A percentile compares a stretch with the other conserved stretches of the same genome.
These are phyloP conservation scores for Cryoendolithus antarcticus DNA, from an alignment of 2,329 filamentous ascomycete species.

Conservation along the genomic window DNA sequence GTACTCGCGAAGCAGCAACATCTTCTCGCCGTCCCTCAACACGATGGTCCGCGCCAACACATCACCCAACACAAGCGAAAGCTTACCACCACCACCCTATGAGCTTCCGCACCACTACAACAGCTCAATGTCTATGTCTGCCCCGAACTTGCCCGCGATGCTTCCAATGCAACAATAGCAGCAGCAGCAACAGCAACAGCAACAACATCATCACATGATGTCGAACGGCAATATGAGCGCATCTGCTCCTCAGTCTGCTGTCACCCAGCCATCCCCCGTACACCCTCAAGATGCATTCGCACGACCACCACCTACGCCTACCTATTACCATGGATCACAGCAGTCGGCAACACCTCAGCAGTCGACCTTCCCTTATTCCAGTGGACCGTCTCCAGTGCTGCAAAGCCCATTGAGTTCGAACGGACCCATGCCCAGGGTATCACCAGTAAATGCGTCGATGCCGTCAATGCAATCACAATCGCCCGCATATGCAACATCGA, in stretches of 20 bases:
- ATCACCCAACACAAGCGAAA: slow-evolving; percentile 50
- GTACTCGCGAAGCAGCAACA: slow-evolving; percentile 36
- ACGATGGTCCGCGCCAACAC: slow-evolving; percentile 42
- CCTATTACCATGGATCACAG: slow-evolving; percentile 49
- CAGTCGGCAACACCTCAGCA: slow-evolving; percentile 39
- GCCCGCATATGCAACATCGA: slow-evolving; percentile 36
- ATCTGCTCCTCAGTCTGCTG: slow-evolving; percentile 21
- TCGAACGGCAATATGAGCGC: slow-evolving; percentile 33
- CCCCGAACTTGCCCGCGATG: slow-evolving; percentile 37
- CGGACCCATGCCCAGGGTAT: slow-evolving; percentile 38
- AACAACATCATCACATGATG: slow-evolving; percentile 30
- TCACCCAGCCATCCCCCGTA: slow-evolving; percentile 37
- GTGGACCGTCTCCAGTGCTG: slow-evolving; percentile 36
- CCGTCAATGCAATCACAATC: slow-evolving; percentile 35
- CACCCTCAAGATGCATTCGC: slow-evolving; percentile 46
- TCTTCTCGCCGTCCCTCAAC: slow-evolving; percentile 46
- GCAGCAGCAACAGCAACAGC: slow-evolving; percentile 20
- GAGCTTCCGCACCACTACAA: slow-evolving; percentile 51
- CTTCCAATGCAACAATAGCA: slow-evolving; percentile 29
- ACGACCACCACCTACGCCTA: slow-evolving; percentile 46
- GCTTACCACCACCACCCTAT: slow-evolving; percentile 54
- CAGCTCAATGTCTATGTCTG: slow-evolving; percentile 44
- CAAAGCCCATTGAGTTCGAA: slow-evolving; percentile 37
- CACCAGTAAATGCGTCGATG: slow-evolving; percentile 34
- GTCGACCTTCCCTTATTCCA: slow-evolving; percentile 35